Conservation (phyloP, 495 filamentous ascomycete species). For the Penicillium soppii region DNA sequence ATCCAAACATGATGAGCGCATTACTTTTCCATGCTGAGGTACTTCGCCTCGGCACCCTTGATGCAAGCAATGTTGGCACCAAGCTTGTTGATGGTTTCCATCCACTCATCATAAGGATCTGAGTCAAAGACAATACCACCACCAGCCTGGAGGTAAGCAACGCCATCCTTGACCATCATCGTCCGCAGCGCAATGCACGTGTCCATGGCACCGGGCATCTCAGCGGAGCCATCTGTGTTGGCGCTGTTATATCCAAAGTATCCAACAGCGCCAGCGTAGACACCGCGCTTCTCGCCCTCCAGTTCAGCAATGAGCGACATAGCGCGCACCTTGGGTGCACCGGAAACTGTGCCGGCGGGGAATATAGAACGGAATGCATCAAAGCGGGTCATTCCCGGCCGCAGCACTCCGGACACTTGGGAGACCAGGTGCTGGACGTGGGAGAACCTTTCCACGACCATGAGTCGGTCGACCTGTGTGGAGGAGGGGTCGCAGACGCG, state of each 20-base stretch:
- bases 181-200: conserved; percentile 97
- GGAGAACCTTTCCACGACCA: conserved; percentile 94
- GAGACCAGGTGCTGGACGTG: conserved; percentile 97
- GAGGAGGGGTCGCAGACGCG: conserved; percentile 89
- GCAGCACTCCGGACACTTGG: conserved; percentile 85
- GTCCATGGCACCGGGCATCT: conserved; percentile 85
- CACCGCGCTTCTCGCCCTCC: conserved; percentile 87
- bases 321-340: conserved; percentile 91
- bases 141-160: conserved; percentile 93
- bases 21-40: conserved; percentile 50
- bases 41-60: conserved; percentile 74
- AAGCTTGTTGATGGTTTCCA: conserved; percentile 97
- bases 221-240: conserved; percentile 35
- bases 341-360: conserved; percentile 89
- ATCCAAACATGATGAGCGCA: not conserved
- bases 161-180: conserved; percentile 88
- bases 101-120: conserved; percentile 88
- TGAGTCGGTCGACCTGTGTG: conserved; percentile 85
- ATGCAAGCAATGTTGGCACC: conserved; percentile 87
- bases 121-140: conserved; percentile 97
- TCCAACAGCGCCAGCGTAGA: conserved; percentile 96
- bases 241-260: conserved; percentile 58
- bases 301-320: conserved; percentile 97
- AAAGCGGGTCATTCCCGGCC: conserved; percentile 82
- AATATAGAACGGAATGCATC: conserved; percentile 96